Base-by-base conservation (phyloP, 23 red algal genomes). In the Cyanidioschyzon merolae region DNA sequence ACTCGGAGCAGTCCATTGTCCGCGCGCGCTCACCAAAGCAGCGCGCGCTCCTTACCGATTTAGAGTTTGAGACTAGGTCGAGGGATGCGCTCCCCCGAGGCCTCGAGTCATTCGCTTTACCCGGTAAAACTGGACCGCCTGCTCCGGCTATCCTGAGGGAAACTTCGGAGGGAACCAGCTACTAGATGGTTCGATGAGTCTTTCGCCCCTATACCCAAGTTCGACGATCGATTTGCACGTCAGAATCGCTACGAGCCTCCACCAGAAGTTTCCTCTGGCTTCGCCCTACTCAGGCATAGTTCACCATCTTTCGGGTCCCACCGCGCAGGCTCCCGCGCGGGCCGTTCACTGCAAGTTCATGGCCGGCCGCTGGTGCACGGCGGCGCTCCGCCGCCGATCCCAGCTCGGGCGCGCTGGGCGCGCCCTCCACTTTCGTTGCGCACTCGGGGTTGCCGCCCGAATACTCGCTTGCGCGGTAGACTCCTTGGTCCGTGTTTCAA, bases 401-500 rank as follows among this genome's bases (percentile, higher is more conserved):
- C 63, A 71, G 63, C 63, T 71, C 63, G 63, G 63, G 32, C 63
- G 63, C 63, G 7, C 63, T 32, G 63, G 2, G 63, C 45, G 63
- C 63, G 63, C 63, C 63, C 63, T 71, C 63, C 63, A 71, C 63
- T 71, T 71, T 71, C 63, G 63, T 71, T 71, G 16, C 63, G 63
- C 63, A 71, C 63, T 35, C 63, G 63, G 63, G 63, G 63, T 32
- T 71, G 63, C 63, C 32, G 63, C 86, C 86, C 77, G 57, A 79
- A 59, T 80, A 91, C 89, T 91, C 82, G 89, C 89, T 79, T 37
- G 74, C 67, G 76, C 76, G 89, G 77, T 91, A 85, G 89, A 91
- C 89, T 91, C 89, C 89, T 91, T 91, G 89, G 89, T 91, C 89
- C 89, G 89, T 91, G 89, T 91, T 91, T 91, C 89, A 91, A 91